Base-by-base conservation (phyloP, 306 rosid species). In the Trifolium subterraneum region DNA sequence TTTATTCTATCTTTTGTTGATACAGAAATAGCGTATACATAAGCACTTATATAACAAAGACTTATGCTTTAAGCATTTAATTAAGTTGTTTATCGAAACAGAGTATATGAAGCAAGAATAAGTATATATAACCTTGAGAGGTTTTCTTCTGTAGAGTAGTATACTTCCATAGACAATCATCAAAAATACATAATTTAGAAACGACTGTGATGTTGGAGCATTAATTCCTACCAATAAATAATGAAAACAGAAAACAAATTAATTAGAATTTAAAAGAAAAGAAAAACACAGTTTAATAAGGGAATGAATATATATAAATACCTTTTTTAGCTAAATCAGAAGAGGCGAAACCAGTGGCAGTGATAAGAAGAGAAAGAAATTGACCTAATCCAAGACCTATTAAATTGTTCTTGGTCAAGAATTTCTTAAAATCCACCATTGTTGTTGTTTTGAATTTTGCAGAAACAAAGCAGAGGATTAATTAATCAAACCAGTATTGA, bases 321-420 rank as follows among this genome's bases (percentile, higher is more conserved):
- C 71, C 71, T 41, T 42, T 66, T 82, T 90, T 94, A n/a, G 97
- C 93, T 59, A 94, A 84, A 45, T 88, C 92, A 25, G 96, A 90
- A 54, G 99, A 94, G 4, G 96, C 70, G 80, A 92, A 90, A 36
- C 95, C 99, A 0, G 99, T 94, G 54, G 90, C 87, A 75, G 99
- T 94, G 79, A 92, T 87, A 77, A 94, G 79, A 68, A 94, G 89
- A 10, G 99, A 94, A 27, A 94, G 93, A 80, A 94, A 65, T 61
- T 94, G 99, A n/a, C 99, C 99, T 86, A 94, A 76, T 25, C 87
- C 96, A n/a, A 94, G 92, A 35, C 96, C 93, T 11, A 83, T 75
- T 55, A 94, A n/a, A 1, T 92, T 90, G 52, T 88, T 86, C 78
- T 78, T 84, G n/a, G 89, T 85, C 70, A 86, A 94, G 70, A 84